Evolutionary conservation across 2,329 filamentous ascomycete genomes (phyloP).

Genomic region (Hypoxylon sp.): DNA sequence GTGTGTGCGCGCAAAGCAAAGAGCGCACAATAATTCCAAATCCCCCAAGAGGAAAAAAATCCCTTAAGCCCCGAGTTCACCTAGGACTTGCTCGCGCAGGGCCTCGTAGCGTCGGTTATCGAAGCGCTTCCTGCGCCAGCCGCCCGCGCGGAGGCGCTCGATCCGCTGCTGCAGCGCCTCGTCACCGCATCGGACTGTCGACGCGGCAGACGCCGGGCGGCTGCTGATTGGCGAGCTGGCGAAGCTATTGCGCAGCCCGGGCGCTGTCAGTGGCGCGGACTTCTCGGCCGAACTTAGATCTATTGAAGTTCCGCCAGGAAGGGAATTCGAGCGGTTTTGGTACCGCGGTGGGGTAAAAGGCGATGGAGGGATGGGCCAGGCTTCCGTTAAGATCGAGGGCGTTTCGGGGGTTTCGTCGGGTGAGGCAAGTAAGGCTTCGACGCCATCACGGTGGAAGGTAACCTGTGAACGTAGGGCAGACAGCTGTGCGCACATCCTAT

Average conservation of each 20-base stretch:
- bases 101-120: constrained; percentile 68
- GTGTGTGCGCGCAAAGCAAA: no score
- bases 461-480: constrained; percentile 65
- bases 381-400: constrained; percentile 27
- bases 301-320: constrained; percentile 19
- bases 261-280: constrained; percentile 21
- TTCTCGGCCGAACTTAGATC: constrained; percentile 6
- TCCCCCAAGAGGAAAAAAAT: background rate
- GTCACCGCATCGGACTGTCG: constrained; percentile 45
- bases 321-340: constrained; percentile 28
- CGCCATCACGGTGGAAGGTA: constrained; percentile 61
- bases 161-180: constrained; percentile 64
- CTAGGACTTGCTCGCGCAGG: constrained; percentile 58
- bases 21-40: no score
- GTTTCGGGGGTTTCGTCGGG: constrained; percentile 44
- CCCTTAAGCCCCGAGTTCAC: constrained; percentile 60
- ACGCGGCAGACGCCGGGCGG: constrained; percentile 38
- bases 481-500: constrained; percentile 66
- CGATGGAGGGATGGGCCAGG: constrained; percentile 23
- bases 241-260: constrained; percentile 24
- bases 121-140: constrained; percentile 71
- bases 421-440: constrained; percentile 60
- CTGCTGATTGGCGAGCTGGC: constrained; percentile 15
- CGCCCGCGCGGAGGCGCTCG: constrained; percentile 67
- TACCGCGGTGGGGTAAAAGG: constrained; percentile 22